Conservation (phyloP, 2,329 filamentous ascomycete genomes). For the Lecanoromycetidae sp. region DNA sequence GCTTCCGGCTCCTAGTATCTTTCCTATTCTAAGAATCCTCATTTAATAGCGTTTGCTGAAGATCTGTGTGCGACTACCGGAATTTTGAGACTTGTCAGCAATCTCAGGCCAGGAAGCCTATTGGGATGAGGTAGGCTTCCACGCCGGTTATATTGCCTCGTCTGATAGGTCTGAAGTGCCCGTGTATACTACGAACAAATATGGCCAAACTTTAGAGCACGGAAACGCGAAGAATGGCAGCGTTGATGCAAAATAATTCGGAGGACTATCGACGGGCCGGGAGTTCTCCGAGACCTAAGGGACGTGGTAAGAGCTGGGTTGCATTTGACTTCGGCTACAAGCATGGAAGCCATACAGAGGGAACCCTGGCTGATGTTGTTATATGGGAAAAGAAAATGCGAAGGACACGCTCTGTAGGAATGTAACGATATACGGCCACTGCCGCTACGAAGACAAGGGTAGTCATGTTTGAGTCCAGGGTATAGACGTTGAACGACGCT, state of each 20-base stretch:
- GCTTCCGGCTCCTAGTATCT: not conserved
- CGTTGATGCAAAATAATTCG: constrained; percentile 1
- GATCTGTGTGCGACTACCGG: not conserved
- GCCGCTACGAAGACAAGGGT: constrained; percentile 79
- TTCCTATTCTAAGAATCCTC: not conserved
- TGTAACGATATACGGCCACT: constrained; percentile 85
- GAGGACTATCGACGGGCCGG: constrained; percentile 11
- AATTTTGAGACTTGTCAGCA: not conserved
- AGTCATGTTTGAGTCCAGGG: not conserved
- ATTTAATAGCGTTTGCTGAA: not conserved
- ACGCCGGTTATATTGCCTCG: too few relatives aligned
- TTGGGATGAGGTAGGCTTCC: constrained; percentile 11
- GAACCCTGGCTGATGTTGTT: constrained; percentile 1
- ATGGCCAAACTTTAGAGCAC: constrained; percentile 7
- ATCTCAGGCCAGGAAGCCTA: constrained; percentile 3
- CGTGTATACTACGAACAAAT: not conserved
- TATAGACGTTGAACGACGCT: constrained; percentile 9
- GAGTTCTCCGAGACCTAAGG: constrained; percentile 35
- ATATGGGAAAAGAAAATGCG: constrained; percentile 47
- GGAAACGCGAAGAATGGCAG: constrained; percentile 8
- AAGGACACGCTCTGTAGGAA: constrained; percentile 89
- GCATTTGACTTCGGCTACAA: not conserved
- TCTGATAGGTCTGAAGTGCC: constrained; percentile 4
- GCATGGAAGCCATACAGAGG: not conserved
- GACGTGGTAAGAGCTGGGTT: constrained; percentile 31